Percentiles rank a stretch among this genome's conserved stretches.
These are phyloP conservation scores for Apium graveolens DNA, from an alignment of 129 eudicot species.

Conservation along the genomic window DNA sequence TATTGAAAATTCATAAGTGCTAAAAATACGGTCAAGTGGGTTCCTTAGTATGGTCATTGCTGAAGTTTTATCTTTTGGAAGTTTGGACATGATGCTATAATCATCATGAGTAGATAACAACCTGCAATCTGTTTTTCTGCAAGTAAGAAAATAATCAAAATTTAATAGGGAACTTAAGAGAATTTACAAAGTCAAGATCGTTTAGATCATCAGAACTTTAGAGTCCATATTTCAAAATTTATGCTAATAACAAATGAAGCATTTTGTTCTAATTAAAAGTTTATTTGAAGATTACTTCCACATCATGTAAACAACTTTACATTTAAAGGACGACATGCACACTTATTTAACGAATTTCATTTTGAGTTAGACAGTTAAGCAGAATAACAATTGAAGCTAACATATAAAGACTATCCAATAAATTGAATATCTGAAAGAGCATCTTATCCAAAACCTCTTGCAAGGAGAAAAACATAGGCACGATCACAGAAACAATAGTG, in stretches of 20 bases:
- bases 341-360: not conserved
- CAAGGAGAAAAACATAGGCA: not conserved
- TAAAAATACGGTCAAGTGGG: slow-evolving; percentile 92
- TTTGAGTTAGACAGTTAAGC: not conserved
- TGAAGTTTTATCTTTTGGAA: slow-evolving; percentile 70
- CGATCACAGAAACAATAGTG: not conserved
- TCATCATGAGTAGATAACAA: slow-evolving; percentile 89
- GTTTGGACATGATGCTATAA: slow-evolving; percentile 81
- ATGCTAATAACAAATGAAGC: not conserved
- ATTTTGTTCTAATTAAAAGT: not conserved
- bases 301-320: not conserved
- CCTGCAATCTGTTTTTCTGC: slow-evolving; percentile 73
- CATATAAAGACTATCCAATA: not conserved
- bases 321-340: not conserved
- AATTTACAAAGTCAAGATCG: not conserved
- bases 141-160: not conserved
- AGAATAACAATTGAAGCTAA: no score
- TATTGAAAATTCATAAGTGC: slow-evolving; percentile 84
- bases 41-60: slow-evolving; percentile 81
- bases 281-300: not conserved
- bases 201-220: not conserved
- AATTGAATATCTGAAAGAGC: not conserved
- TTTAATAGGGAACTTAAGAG: not conserved
- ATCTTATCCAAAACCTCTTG: no score
- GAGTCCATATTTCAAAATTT: not conserved